Conservation (phyloP, 805 yeast species). For the Helenozyma baotianmanensis region DNA sequence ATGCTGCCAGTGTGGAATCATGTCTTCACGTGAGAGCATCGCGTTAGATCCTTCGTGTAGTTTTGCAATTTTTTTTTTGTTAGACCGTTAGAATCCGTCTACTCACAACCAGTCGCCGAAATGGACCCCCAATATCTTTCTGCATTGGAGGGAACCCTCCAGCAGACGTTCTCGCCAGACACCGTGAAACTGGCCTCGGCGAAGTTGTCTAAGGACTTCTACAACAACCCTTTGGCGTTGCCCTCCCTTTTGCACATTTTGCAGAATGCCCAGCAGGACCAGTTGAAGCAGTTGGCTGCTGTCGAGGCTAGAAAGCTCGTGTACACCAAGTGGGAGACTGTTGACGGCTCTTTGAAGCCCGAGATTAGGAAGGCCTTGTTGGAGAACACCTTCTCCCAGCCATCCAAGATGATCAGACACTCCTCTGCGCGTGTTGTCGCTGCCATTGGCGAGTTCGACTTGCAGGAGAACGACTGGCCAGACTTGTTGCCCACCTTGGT, state of each 20-base stretch:
- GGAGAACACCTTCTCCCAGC: slow-evolving; percentile 63
- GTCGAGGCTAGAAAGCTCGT: slow-evolving; percentile 91
- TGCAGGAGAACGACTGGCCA: slow-evolving; percentile 64
- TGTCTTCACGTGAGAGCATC: slow-evolving; percentile 11
- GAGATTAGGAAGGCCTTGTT: slow-evolving; percentile 67
- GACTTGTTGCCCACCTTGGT: slow-evolving; percentile 69
- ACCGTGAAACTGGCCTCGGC: slow-evolving; percentile 81
- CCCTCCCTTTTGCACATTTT: slow-evolving; percentile 81
- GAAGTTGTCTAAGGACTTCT: slow-evolving; percentile 68
- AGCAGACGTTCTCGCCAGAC: slow-evolving; percentile 73
- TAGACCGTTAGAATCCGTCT: too few relatives aligned
- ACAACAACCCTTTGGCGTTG: slow-evolving; percentile 63
- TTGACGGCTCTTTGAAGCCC: slow-evolving; percentile 47
- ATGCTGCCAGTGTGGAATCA: too few relatives aligned
- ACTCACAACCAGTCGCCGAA: too few relatives aligned
- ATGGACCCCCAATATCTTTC: slow-evolving; percentile 72
- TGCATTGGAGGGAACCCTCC: slow-evolving; percentile 73
- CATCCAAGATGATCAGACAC: slow-evolving; percentile 70
- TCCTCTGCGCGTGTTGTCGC: slow-evolving; percentile 86
- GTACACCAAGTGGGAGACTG: slow-evolving; percentile 59
- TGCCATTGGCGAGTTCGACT: slow-evolving; percentile 74
- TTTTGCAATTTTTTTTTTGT: slow-evolving; percentile 4
- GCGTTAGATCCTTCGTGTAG: slow-evolving; percentile 1
- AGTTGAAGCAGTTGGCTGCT: slow-evolving; percentile 87
- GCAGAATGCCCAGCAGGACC: slow-evolving; percentile 63